Conservation (phyloP, 2,329 filamentous ascomycete genomes). For the Calycina herbarum region DNA sequence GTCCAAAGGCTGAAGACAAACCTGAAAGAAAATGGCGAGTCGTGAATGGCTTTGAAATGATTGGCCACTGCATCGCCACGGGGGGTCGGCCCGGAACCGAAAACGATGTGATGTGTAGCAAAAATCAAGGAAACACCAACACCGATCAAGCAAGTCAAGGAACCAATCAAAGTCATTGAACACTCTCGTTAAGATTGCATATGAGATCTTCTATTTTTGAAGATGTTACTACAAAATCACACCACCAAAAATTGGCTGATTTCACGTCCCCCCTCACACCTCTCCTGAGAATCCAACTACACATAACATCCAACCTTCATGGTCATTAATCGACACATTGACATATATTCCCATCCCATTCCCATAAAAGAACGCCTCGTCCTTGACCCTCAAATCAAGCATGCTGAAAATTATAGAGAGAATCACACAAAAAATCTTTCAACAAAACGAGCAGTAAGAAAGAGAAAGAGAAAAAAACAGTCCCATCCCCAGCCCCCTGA, state of each 20-base stretch:
- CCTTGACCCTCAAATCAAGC: not conserved
- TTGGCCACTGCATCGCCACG: too few species aligned
- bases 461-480: not conserved
- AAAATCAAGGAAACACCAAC: too few species aligned
- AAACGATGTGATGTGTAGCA: too few species aligned
- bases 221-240: too few species aligned
- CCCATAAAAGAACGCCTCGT: conserved; percentile 20
- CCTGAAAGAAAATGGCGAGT: too few species aligned
- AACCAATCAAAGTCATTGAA: too few species aligned
- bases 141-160: too few species aligned
- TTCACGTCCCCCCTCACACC: not conserved
- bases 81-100: too few species aligned
- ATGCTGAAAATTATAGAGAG: not conserved
- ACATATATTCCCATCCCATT: conserved; percentile 5
- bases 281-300: not conserved
- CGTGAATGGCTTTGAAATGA: too few species aligned
- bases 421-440: not conserved
- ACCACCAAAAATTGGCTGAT: not conserved
- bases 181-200: too few species aligned
- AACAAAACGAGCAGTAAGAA: not conserved
- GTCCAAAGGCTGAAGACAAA: too few species aligned
- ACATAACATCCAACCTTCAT: conserved; percentile 9
- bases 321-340: conserved; percentile 28
- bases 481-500: conserved; percentile 11
- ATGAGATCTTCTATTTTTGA: too few species aligned